Base-by-base conservation (phyloP, 306 rosid genomes). In the Ochetophila trinervis region DNA sequence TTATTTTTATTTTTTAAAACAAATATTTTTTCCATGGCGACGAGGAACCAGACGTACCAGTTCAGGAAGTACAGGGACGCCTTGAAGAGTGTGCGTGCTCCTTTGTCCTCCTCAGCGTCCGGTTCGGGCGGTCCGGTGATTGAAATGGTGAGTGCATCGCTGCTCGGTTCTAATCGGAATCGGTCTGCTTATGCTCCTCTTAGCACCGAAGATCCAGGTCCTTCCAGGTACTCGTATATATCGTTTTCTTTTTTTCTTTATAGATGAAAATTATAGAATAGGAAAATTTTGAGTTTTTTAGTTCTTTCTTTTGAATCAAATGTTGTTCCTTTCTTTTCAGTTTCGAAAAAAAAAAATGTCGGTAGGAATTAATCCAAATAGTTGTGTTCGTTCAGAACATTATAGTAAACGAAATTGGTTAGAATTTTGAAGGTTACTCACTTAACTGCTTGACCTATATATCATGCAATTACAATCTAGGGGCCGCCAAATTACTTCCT, bases 121-220 rank as follows among this genome's bases (percentile, higher is more conserved):
- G 78, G 81, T 69, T 83, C 86, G 9, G 71, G 82, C 7, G 88
- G 96, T 34, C 89, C 88, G 18, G 88, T 84, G 9, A 84, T 88
- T 24, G 96, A 88, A 81, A 82, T 88, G 92, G 84, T 77, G 4
- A 79, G 67, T 68, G 67, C 85, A 57, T 84, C 90, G 27, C 84
- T 88, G 68, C 84, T 86, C 67, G 73, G 77, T 69, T 67, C 90
- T 48, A 6, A n/a, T 15, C 78, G 83, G 36, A 86, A 86, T 27
- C 78, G 83, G 36, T 74, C 91, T 65, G 77, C 86, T 19, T 88
- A 88, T 56, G 72, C 88, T 54, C 92, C 90, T 60, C 79, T 88
- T 6, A 82, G 90, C 77, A 88, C 92, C 15, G 86, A 86, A 12
- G 96, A 88, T 30, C 88, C 96, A 6, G 89, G 87, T 64, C 83